Percentiles rank a stretch among this genome's conserved stretches.
Conservation (phyloP, 805 yeast genomes). For the Saccharomycopsis sp. region DNA sequence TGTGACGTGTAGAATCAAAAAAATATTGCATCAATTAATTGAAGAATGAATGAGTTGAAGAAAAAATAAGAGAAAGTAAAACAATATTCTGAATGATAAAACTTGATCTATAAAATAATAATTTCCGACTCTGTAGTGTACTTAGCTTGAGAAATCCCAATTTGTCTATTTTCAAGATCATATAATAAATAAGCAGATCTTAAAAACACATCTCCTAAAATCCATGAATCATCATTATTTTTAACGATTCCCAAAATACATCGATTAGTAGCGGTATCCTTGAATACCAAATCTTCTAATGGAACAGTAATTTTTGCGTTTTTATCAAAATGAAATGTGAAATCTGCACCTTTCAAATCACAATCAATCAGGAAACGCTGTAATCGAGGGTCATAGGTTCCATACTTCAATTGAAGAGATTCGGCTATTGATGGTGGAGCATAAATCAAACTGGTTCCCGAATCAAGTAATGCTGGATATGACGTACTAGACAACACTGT, state of each 20-base stretch:
- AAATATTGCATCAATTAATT: no score
- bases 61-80: no score
- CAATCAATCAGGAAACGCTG: constrained; percentile 15
- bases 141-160: constrained; percentile 38
- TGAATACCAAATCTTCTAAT: constrained; percentile 18
- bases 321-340: constrained; percentile 22
- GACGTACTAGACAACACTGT: constrained; percentile 15
- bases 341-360: constrained; percentile 10
- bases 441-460: constrained; percentile 35
- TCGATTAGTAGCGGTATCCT: background rate
- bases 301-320: constrained; percentile 40
- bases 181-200: constrained; percentile 43
- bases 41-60: no score
- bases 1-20: no score
- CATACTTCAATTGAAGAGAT: background rate
- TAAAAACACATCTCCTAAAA: constrained; percentile 19
- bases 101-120: no score
- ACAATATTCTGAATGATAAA: no score
- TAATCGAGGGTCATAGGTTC: constrained; percentile 25
- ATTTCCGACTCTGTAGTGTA: constrained; percentile 19
- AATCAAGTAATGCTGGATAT: constrained; percentile 32
- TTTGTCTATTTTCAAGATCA: constrained; percentile 35
- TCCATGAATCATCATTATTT: background rate
- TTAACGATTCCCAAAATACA: background rate
- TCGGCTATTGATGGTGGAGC: constrained; percentile 29